Evolutionary conservation across 352 stramenopile genomes (phyloP).

Genomic region (Pythium periplocum): DNA sequence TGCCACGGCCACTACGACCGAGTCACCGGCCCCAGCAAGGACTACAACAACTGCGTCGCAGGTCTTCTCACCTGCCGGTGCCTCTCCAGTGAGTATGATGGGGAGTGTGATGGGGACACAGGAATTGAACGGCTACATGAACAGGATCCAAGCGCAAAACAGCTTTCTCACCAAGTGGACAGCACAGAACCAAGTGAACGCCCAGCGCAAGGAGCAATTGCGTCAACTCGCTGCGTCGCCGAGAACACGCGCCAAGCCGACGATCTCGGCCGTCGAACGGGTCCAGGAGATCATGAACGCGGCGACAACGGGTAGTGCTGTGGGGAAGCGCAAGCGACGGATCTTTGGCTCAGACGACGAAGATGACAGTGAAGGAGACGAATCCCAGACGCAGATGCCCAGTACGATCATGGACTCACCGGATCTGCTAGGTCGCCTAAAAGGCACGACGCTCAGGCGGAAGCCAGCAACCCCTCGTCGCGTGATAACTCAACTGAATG

Average conservation of each 20-base stretch:
- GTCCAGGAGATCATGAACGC: conserved; percentile 8
- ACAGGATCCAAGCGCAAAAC: conserved; percentile 17
- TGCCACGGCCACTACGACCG: too few relatives aligned
- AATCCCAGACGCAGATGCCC: too few relatives aligned
- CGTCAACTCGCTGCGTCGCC: neutral
- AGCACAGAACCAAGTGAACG: conserved; percentile 7
- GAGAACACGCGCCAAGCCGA: neutral
- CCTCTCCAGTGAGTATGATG: too few relatives aligned
- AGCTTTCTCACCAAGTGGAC: conserved; percentile 18
- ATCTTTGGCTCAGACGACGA: conserved; percentile 13
- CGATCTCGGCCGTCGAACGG: conserved; percentile 13
- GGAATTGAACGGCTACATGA: conserved; percentile 18
- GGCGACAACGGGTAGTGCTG: neutral
- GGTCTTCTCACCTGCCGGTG: too few relatives aligned
- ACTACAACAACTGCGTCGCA: neutral
- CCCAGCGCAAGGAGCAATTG: neutral
- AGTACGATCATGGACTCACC: too few relatives aligned
- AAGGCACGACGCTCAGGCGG: too few relatives aligned
- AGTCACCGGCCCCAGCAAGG: neutral
- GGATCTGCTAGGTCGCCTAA: too few relatives aligned
- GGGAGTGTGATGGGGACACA: conserved; percentile 15
- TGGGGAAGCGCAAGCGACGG: conserved; percentile 16
- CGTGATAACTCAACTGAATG: too few relatives aligned
- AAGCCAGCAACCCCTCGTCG: too few relatives aligned
- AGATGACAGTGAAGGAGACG: neutral